Conservation (phyloP, 2,329 filamentous ascomycete species). For the Chaetomium strumarium region DNA sequence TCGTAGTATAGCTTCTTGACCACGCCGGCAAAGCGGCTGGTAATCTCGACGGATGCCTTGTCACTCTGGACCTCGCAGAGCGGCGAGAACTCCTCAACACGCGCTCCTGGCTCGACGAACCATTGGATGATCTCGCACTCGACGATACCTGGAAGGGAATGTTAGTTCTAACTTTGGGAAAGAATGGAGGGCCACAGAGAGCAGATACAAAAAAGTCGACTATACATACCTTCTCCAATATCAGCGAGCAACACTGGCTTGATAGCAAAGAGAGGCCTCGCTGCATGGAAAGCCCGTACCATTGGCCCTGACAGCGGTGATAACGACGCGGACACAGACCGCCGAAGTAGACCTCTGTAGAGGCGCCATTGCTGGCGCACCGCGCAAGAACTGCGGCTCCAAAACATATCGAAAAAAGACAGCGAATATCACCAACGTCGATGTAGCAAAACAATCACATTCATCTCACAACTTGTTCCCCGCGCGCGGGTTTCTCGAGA, state of each 20-base stretch:
- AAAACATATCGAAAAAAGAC: conserved; percentile 43
- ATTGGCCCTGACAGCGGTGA: conserved; percentile 7
- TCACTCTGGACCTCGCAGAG: conserved; percentile 98
- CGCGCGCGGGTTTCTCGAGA: background rate
- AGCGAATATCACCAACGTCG: conserved; percentile 4
- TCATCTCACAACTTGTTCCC: conserved; percentile 13
- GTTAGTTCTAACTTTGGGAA: conserved; percentile 10
- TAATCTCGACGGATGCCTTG: conserved; percentile 88
- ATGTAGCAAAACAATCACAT: conserved; percentile 11
- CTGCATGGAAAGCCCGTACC: conserved; percentile 44
- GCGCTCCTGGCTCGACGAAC: conserved; percentile 94
- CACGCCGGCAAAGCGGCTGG: conserved; percentile 87
- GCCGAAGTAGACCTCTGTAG: conserved; percentile 33
- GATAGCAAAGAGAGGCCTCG: conserved; percentile 47
- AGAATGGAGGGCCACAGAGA: background rate
- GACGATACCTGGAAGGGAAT: conserved; percentile 67
- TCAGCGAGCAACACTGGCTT: conserved; percentile 80
- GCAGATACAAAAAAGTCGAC: background rate
- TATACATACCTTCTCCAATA: conserved; percentile 68
- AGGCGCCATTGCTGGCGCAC: conserved; percentile 47
- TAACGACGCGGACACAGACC: conserved; percentile 22
- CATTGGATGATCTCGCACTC: conserved; percentile 99
- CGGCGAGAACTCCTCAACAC: conserved; percentile 96
- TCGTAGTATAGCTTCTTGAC: conserved; percentile 97
- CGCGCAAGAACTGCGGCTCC: conserved; percentile 45